Base-by-base conservation (phyloP, 2,329 filamentous ascomycete species). In the Tolypocladium amazonense region DNA sequence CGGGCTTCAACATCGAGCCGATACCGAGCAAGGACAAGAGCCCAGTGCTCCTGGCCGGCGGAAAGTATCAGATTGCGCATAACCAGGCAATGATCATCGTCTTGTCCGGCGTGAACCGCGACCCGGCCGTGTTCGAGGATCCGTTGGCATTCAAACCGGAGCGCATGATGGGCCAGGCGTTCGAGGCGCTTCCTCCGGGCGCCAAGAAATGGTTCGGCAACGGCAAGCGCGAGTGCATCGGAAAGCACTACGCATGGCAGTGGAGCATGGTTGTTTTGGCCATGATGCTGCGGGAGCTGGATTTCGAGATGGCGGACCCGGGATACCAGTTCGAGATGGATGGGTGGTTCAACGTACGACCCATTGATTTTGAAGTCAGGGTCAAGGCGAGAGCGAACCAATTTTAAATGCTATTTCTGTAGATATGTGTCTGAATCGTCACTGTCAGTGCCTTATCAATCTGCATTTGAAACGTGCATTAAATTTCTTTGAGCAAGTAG, bases 1-100 rank as follows among this genome's bases (percentile, higher is more conserved):
- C 82, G 1, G 76, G 79, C 0, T 81, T 84, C 72, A 81, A 81
- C 71, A 77, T 81, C 59, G 79, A 81, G 69, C 78, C 79, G 2
- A 67, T 71, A 45, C 70, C 73, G 2, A 68, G 70, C 7, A 68
- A 67, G 8, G 71, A 76, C 63, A 76, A 74, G 67, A 70, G 68
- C 0, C 79, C 83, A 0, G 68, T 83, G 23, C 72, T 79, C 4
- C 69, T 81, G 0, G 77, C 64, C 0, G 77, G 77, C 1, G 79
- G 79, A 50, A 79, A 77, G 64, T 81, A 81, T 67, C 70, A 78
- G 65, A 64, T 81, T 18, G 72, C 78, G 4, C 73, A 80, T 68
- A 68, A 81, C 65, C 79, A 81, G 65, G 56, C 77, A 45, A 72
- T 81, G 69, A 79, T 81, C 63, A 67, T 81, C 38, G 76, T 81